Conservation (phyloP, 2,329 filamentous ascomycete species). For the Westerdykella ornata region DNA sequence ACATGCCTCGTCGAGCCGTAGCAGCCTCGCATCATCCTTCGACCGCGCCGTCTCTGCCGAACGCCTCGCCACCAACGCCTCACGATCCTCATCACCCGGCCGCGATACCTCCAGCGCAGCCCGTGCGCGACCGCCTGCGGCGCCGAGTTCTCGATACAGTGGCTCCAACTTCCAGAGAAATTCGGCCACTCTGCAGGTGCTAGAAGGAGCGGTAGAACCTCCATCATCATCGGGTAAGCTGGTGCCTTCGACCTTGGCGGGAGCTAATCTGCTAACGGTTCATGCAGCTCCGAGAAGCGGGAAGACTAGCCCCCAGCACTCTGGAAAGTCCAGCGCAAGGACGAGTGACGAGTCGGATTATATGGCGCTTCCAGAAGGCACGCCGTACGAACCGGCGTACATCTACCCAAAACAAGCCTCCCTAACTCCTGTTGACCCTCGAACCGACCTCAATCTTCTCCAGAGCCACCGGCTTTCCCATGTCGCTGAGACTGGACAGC, state of each 20-base stretch:
- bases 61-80: constrained; percentile 24
- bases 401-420: constrained; percentile 16
- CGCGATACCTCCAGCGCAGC: constrained; percentile 8
- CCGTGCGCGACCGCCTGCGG: constrained; percentile 30
- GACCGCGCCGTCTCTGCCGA: constrained; percentile 37
- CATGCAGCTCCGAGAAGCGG: constrained; percentile 12
- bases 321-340: constrained; percentile 24
- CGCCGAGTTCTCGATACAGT: constrained; percentile 33
- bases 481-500: constrained; percentile 46
- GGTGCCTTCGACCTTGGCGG: constrained; percentile 3
- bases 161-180: constrained; percentile 30
- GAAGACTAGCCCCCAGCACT: constrained; percentile 4
- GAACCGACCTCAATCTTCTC: constrained; percentile 37
- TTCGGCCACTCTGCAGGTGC: constrained; percentile 27
- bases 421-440: constrained; percentile 23
- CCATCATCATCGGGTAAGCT: constrained; percentile 26
- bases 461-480: constrained; percentile 45
- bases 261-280: constrained; percentile 3
- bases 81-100: constrained; percentile 27
- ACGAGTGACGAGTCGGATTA: constrained; percentile 35
- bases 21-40: constrained; percentile 33
- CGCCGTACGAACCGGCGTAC: constrained; percentile 32
- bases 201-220: constrained; percentile 20
- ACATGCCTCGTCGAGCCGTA: constrained; percentile 28
- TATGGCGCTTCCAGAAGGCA: constrained; percentile 23